A percentile compares a stretch with the other conserved stretches of the same genome.
These are phyloP conservation scores for Fragaria vesca DNA, from an alignment of 306 rosid genomes.

Conservation along the genomic window DNA sequence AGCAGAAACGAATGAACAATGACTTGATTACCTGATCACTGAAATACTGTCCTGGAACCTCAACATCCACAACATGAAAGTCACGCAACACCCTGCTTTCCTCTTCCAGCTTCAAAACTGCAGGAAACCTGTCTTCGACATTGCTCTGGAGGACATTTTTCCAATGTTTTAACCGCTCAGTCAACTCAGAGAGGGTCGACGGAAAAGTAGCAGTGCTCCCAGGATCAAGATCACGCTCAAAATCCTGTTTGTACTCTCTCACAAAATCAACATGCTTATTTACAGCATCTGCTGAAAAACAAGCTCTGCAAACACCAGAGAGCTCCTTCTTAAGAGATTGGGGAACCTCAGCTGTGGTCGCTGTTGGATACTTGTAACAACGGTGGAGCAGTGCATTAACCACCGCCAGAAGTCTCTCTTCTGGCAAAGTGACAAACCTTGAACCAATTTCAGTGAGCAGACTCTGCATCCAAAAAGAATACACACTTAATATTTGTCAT, in stretches of 20 bases:
- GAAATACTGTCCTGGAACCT: slow-evolving; percentile 98
- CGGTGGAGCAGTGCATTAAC: slow-evolving; percentile 99
- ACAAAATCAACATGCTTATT: slow-evolving; percentile 98
- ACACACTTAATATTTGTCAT: slow-evolving; percentile 17
- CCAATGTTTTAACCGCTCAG: slow-evolving; percentile 95
- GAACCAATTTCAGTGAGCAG: slow-evolving; percentile 98
- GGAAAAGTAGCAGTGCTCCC: slow-evolving; percentile 91
- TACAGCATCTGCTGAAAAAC: slow-evolving; percentile 97
- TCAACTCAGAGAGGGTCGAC: slow-evolving; percentile 85
- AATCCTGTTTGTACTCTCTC: slow-evolving; percentile 94
- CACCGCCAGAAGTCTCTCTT: slow-evolving; percentile 98
- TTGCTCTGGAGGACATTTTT: slow-evolving; percentile 96
- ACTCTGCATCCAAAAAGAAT: slow-evolving; percentile 43
- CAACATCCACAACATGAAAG: slow-evolving; percentile 97
- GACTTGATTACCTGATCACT: slow-evolving; percentile 70
- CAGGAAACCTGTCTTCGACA: slow-evolving; percentile 99
- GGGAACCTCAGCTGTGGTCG: slow-evolving; percentile 99
- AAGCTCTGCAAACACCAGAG: slow-evolving; percentile 99
- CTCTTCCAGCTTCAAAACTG: slow-evolving; percentile 92
- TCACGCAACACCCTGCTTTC: slow-evolving; percentile 98
- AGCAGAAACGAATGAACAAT: slow-evolving; percentile 9
- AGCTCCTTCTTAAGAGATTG: slow-evolving; percentile 99
- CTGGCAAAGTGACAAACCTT: slow-evolving; percentile 95
- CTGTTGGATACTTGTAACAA: slow-evolving; percentile 98
- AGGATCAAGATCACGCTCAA: slow-evolving; percentile 99